A percentile compares a stretch with the other conserved stretches of the same genome.
Conservation (phyloP, 495 filamentous ascomycete species). For the Apodospora peruviana region DNA sequence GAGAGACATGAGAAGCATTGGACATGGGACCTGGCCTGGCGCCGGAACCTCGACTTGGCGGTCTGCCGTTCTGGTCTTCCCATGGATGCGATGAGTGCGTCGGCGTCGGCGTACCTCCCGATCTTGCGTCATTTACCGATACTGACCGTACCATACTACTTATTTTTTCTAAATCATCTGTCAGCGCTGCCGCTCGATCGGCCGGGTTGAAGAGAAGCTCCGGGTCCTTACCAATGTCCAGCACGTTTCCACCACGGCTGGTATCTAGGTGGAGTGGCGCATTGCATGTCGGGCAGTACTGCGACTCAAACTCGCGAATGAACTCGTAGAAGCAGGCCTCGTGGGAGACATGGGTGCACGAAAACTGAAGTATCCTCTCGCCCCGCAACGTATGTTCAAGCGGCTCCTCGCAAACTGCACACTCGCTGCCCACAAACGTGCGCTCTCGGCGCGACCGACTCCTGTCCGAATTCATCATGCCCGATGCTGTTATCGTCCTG, state of each 20-base stretch:
- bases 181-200: constrained; percentile 11
- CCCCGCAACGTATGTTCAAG: constrained; percentile 94
- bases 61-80: constrained; percentile 44
- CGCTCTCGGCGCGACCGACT: constrained; percentile 79
- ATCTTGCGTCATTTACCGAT: constrained; percentile 59
- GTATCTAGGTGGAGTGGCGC: constrained; percentile 89
- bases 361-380: constrained; percentile 92
- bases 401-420: constrained; percentile 95
- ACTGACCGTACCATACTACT: constrained; percentile 89
- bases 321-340: constrained; percentile 99
- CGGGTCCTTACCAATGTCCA: constrained; percentile 77
- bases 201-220: too few relatives aligned
- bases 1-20: neutral
- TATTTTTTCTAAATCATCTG: constrained; percentile 68
- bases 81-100: constrained; percentile 33
- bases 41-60: constrained; percentile 45
- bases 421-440: constrained; percentile 92
- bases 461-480: constrained; percentile 73
- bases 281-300: constrained; percentile 93
- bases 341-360: constrained; percentile 91
- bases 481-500: constrained; percentile 21
- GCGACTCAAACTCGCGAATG: constrained; percentile 89
- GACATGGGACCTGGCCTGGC: constrained; percentile 26
- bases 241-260: constrained; percentile 87
- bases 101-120: constrained; percentile 43